Evolutionary conservation across 129 eudicot genomes (phyloP).

Genomic region (Tagetes patula): DNA sequence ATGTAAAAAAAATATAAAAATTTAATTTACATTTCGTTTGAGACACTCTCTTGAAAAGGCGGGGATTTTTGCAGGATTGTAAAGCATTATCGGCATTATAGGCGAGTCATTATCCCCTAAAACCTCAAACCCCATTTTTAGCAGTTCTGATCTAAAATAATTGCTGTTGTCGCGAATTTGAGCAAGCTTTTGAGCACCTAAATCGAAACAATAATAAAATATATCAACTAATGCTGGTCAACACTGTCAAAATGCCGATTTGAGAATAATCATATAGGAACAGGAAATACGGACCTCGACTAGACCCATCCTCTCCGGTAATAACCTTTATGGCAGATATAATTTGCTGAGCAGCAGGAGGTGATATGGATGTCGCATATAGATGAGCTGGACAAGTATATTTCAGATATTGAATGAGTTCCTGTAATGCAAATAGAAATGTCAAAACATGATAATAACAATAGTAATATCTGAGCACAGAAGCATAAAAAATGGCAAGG

Average conservation of each 20-base stretch:
- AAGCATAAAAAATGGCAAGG: background rate
- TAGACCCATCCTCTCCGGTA: conserved; percentile 93
- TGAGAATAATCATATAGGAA: background rate
- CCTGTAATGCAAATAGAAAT: conserved; percentile 44
- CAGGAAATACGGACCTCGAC: conserved; percentile 60
- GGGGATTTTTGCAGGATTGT: conserved; percentile 94
- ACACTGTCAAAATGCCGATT: background rate
- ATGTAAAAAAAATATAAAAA: background rate
- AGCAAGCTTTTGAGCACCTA: conserved; percentile 96
- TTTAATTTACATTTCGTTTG: conserved; percentile 61
- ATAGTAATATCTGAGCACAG: background rate
- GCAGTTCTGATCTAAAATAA: conserved; percentile 87
- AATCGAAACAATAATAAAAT: conserved; percentile 4
- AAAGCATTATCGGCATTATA: conserved; percentile 95
- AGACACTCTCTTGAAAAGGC: conserved; percentile 98
- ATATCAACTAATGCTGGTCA: background rate
- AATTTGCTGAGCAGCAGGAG: conserved; percentile 96
- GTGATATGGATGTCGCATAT: conserved; percentile 90
- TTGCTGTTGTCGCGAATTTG: conserved; percentile 94
- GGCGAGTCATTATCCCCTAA: conserved; percentile 97
- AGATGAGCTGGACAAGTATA: conserved; percentile 89
- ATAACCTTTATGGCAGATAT: conserved; percentile 85
- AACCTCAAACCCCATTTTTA: conserved; percentile 98
- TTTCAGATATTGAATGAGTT: conserved; percentile 78
- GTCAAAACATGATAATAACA: background rate